Conservation (phyloP, 495 filamentous ascomycete species). For the Aspergillus ellipticus region DNA sequence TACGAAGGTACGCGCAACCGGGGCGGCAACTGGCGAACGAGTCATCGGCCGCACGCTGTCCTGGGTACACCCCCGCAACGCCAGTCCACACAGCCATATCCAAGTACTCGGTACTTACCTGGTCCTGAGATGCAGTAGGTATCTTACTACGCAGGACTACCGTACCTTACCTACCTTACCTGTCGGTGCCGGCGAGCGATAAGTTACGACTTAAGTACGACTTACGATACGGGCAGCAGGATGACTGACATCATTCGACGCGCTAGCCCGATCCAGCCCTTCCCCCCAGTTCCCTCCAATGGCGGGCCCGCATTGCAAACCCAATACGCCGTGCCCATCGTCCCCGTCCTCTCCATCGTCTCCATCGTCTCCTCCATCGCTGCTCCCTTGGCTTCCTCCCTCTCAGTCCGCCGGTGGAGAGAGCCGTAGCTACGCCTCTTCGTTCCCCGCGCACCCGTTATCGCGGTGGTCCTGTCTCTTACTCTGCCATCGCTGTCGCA, state of each 20-base stretch:
- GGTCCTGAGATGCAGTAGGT: no score
- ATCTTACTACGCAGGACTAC: no score
- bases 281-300: slow-evolving; percentile 4
- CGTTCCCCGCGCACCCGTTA: not conserved
- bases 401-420: no score
- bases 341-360: slow-evolving; percentile 2
- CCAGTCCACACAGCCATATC: no score
- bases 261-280: slow-evolving; percentile 13
- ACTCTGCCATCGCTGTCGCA: not conserved
- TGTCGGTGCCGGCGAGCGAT: no score
- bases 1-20: slow-evolving; percentile 31
- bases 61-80: no score
- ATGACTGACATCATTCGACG: slow-evolving; percentile 11
- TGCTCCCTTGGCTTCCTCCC: no score
- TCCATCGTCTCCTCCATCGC: not conserved
- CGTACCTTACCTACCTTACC: no score
- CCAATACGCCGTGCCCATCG: no score
- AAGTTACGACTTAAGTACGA: not conserved
- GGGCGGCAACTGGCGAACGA: slow-evolving; percentile 33
- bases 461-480: not conserved
- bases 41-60: no score
- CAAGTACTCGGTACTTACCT: no score
- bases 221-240: no score
- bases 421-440: not conserved
- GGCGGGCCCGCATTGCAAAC: slow-evolving; percentile 5